phyloP scores from a whole-genome alignment of 164 flowering plant genomes.

The Tetrastigma voinierianum region DNA sequence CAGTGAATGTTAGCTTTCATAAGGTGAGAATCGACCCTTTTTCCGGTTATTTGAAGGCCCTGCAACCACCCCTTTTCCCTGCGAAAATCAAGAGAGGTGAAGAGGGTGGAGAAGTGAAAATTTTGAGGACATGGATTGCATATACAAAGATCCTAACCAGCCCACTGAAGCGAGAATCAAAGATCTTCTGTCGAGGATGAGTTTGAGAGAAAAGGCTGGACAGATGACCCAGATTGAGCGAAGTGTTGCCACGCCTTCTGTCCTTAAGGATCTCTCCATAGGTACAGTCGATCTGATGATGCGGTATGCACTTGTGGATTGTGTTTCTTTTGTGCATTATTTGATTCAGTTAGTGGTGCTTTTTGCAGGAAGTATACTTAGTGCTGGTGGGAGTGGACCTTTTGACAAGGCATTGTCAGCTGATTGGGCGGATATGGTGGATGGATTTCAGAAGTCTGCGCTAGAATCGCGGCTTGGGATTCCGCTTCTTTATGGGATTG shows the following conservation, averaged over 20 bases:
- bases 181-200: constrained; percentile 70
- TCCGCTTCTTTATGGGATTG: constrained; percentile 57
- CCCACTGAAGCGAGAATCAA: constrained; percentile 53
- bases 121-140: constrained; percentile 15
- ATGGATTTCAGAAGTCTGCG: constrained; percentile 39
- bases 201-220: constrained; percentile 57
- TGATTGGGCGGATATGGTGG: constrained; percentile 79
- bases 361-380: constrained; percentile 53
- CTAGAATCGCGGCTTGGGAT: constrained; percentile 58
- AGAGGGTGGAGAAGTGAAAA: no score
- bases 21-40: no score
- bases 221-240: constrained; percentile 80
- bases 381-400: constrained; percentile 63
- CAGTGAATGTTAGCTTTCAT: no score
- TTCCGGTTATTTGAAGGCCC: no score
- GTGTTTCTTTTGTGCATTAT: constrained; percentile 3
- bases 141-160: constrained; percentile 44
- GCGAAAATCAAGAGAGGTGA: no score
- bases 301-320: background rate
- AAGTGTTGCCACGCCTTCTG: constrained; percentile 43
- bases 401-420: constrained; percentile 32
- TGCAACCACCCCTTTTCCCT: no score
- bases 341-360: background rate
- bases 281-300: constrained; percentile 24
- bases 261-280: constrained; percentile 35